phyloP scores from a whole-genome alignment of 148 eudicot genomes.

The Camellia granthamiana region DNA sequence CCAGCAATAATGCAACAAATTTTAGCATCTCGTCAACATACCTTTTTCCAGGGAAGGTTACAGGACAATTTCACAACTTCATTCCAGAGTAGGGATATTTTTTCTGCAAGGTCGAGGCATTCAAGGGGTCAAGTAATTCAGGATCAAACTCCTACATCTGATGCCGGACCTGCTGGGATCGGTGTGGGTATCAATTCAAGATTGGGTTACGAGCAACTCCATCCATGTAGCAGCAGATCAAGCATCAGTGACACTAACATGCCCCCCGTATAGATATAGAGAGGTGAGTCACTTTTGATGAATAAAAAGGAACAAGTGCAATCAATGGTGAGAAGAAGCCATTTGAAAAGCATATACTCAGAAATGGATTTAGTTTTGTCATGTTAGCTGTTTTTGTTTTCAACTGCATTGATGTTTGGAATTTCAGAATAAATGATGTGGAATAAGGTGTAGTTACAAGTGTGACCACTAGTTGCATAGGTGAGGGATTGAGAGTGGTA shows the following conservation, averaged over 20 bases:
- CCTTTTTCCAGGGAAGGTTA: slow-evolving; percentile 27
- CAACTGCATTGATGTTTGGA: background rate
- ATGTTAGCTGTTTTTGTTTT: background rate
- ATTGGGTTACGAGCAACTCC: slow-evolving; percentile 38
- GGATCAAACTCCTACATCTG: slow-evolving; percentile 24
- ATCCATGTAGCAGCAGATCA: slow-evolving; percentile 52
- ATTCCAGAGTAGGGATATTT: slow-evolving; percentile 23
- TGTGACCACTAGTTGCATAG: slow-evolving; percentile 1
- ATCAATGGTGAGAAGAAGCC: slow-evolving; percentile 34
- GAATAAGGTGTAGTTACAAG: background rate
- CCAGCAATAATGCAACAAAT: slow-evolving; percentile 24
- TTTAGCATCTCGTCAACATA: slow-evolving; percentile 17
- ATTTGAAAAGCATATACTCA: slow-evolving; percentile 37
- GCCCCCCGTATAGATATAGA: slow-evolving; percentile 32
- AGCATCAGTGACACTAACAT: slow-evolving; percentile 27
- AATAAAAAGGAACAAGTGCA: slow-evolving; percentile 41
- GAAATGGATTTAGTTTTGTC: slow-evolving; percentile 34
- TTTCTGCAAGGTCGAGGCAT: slow-evolving; percentile 27
- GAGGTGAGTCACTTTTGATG: slow-evolving; percentile 34
- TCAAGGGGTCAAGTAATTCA: slow-evolving; percentile 28
- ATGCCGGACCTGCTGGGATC: slow-evolving; percentile 28
- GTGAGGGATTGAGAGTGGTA: background rate
- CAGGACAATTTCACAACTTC: slow-evolving; percentile 22
- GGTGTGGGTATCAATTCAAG: slow-evolving; percentile 24
- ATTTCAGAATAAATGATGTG: background rate